Evolutionary conservation across 441 rosid genomes (phyloP).

Genomic region (Codiaeum variegatum): DNA sequence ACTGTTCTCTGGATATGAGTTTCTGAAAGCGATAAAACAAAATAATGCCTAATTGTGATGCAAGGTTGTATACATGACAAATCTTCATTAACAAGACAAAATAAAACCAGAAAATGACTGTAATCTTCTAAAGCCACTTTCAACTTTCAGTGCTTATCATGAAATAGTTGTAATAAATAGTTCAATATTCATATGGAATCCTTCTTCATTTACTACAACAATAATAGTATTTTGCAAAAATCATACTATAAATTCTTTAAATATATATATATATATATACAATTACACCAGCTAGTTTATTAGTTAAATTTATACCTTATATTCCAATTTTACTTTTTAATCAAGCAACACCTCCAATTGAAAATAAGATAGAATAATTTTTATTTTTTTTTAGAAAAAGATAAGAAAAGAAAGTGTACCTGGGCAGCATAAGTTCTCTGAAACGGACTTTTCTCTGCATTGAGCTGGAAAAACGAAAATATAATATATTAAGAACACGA

Average conservation of each 20-base stretch:
- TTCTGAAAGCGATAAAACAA: neutral
- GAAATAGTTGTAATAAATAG: neutral
- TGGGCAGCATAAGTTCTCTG: constrained; percentile 89
- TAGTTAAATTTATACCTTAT: neutral
- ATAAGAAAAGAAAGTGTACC: constrained; percentile 32
- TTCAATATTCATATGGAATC: constrained; percentile 1
- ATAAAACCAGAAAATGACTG: neutral
- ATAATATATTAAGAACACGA: neutral
- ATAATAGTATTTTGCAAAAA: neutral
- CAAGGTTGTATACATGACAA: neutral
- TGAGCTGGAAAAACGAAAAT: constrained; percentile 58
- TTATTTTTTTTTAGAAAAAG: too few relatives aligned
- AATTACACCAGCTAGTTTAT: neutral
- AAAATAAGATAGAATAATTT: neutral
- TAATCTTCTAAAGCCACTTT: neutral
- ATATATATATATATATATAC: neutral
- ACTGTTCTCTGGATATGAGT: neutral
- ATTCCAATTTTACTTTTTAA: neutral
- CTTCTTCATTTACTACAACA: neutral
- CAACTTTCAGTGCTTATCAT: neutral
- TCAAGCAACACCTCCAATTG: neutral
- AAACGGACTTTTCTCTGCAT: constrained; percentile 81
- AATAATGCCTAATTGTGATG: neutral
- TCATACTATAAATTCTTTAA: neutral
- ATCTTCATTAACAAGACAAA: neutral